A percentile compares a stretch with the other conserved stretches of the same genome.
phyloP scores from a whole-genome alignment of 2,329 filamentous ascomycete species.

The Acrocalymma vagum region DNA sequence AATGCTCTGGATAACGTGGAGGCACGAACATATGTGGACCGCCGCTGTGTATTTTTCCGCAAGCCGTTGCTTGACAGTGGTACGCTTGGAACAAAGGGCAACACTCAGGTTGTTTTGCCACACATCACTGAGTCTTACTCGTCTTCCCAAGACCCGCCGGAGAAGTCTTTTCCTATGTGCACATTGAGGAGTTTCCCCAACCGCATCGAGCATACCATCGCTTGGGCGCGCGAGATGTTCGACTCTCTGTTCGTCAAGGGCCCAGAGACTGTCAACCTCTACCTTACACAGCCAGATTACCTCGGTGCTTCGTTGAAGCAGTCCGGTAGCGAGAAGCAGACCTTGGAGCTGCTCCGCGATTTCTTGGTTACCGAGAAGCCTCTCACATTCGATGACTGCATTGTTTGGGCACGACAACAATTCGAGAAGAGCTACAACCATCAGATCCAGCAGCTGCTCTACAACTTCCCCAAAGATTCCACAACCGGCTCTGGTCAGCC shows the following conservation, averaged over 20 bases:
- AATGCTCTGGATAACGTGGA: conserved; percentile 98
- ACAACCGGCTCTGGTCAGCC: conserved; percentile 85
- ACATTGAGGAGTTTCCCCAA: conserved; percentile 97
- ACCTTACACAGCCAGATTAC: conserved; percentile 91
- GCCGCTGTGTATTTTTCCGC: conserved; percentile 96
- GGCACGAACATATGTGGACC: conserved; percentile 93
- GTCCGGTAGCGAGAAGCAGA: conserved; percentile 93
- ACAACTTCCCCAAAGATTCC: conserved; percentile 97
- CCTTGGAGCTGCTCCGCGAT: conserved; percentile 87
- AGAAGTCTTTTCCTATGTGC: conserved; percentile 99
- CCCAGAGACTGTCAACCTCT: conserved; percentile 92
- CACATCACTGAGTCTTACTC: conserved; percentile 96
- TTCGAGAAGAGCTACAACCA: conserved; percentile 99
- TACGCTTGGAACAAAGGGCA: conserved; percentile 98
- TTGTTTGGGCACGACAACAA: conserved; percentile 90
- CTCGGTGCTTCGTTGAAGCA: conserved; percentile 88
- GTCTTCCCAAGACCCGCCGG: conserved; percentile 93
- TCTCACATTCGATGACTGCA: conserved; percentile 92
- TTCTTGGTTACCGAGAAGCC: conserved; percentile 93
- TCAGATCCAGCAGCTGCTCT: conserved; percentile 91
- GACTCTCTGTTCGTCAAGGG: conserved; percentile 93
- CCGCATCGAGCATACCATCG: conserved; percentile 97
- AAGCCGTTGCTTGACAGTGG: conserved; percentile 96
- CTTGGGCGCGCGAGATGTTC: conserved; percentile 96
- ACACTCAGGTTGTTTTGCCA: conserved; percentile 94